Base-by-base conservation (phyloP, 2,329 filamentous ascomycete genomes). In the Coniochaeta sp. region DNA sequence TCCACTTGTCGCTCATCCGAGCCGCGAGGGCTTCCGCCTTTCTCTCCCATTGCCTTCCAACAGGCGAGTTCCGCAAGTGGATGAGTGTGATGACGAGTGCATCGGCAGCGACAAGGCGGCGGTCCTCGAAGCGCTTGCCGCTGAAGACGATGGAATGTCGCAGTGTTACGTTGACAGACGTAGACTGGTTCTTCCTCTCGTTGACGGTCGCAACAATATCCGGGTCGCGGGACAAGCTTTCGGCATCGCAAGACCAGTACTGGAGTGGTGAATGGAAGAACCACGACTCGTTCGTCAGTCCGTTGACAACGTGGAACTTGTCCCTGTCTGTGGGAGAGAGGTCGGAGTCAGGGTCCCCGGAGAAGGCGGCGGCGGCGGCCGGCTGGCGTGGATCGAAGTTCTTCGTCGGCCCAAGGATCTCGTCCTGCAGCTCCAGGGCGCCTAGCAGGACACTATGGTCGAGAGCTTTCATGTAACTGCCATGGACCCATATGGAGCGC, bases 241-340 rank as follows among this genome's bases (percentile, higher is more conserved):
- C 78, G 6, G 76, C 68, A n/a, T 80, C 89, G 69, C 87, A 89
- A 62, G 85, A 81, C 90, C 90, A 93, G 72, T 92, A 93, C 72
- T 91, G 86, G 59, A 93, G 74, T 1, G 90, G 89, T n/a, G 90
- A 93, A 67, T 93, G 89, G 68, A 90, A 90, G 65, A 90, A 89
- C 89, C 89, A 91, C 4, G 85, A 85, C 65, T 85, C 75, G 64
- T 85, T 81, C 4, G 79, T 84, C 36, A 85, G 71, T 16, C 83
- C 84, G 66, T 87, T 86, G 65, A 79, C 75, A 58, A 84, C 79
- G 67, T 88, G 85, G 28, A 84, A 76, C 9, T 78, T 70, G 67
- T 88, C 81, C 32, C 84, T 79, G 63, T 82, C 75, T 16, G 68
- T 65, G 16, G 73, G 72, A 6, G 75, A 73, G 54, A 84, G 69